These are phyloP conservation scores for Toxicodendron radicans DNA, from an alignment of 345 rosid genomes.

Conservation along the genomic window DNA sequence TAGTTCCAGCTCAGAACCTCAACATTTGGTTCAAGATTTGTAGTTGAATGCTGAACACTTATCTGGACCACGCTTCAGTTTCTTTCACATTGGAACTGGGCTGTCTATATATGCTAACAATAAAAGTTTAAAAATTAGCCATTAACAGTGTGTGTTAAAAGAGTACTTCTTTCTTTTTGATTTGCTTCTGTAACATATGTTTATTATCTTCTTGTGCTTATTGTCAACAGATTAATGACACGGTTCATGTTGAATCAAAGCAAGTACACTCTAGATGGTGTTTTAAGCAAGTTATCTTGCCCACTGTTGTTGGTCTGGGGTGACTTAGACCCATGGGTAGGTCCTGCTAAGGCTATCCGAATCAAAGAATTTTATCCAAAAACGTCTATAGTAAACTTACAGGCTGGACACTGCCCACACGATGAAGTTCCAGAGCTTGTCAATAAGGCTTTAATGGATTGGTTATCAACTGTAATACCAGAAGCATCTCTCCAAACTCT, in stretches of 20 bases:
- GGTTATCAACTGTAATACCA: constrained; percentile 56
- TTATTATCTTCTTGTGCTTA: not conserved
- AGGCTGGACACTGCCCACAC: constrained; percentile 97
- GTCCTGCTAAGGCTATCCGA: constrained; percentile 80
- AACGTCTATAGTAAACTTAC: constrained; percentile 68
- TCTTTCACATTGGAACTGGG: not conserved
- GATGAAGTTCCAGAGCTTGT: constrained; percentile 91
- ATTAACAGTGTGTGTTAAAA: not conserved
- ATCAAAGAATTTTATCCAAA: constrained; percentile 80
- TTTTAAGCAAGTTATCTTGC: constrained; percentile 67
- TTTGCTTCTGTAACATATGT: not conserved
- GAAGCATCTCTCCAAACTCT: constrained; percentile 33
- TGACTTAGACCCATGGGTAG: constrained; percentile 91
- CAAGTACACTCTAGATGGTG: constrained; percentile 71
- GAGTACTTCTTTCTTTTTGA: not conserved
- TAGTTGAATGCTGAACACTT: not conserved
- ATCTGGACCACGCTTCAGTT: not conserved
- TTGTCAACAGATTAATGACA: constrained; percentile 74
- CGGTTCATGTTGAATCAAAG: constrained; percentile 77
- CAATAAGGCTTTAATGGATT: constrained; percentile 66
- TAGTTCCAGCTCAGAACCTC: not conserved
- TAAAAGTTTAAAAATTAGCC: not conserved
- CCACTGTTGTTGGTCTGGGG: constrained; percentile 91
- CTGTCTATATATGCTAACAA: not conserved
- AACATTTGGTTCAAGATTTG: not conserved